Evolutionary conservation across 2,329 filamentous ascomycete species (phyloP), one percentile per base, ranked within the genome.

Genomic region (Fusarium camptoceras): DNA sequence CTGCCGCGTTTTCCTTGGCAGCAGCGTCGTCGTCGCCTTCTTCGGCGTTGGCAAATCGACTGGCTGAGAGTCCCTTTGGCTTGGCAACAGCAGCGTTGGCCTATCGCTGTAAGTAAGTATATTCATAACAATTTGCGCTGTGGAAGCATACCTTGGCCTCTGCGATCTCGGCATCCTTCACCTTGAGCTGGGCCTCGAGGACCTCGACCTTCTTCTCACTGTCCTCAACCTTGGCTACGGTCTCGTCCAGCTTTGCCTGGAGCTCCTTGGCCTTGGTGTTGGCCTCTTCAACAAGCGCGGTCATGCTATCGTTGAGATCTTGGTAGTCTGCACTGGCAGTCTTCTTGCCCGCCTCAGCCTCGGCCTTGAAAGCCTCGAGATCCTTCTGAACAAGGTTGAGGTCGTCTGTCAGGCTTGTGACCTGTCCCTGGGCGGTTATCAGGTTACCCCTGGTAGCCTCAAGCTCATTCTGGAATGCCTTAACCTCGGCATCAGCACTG

Each of bases 301-400:
- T 89, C 81, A 91, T 83, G 64, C 85, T 88, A 54, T 91, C 87
- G 75, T 88, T 86, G 81, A 91, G 86, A 68, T 89, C 87, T 75
- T 86, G 84, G 78, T 88, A 89, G 76, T 89, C 87, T n/a, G 84
- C 82, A 76, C 83, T 82, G 48, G 85, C 82, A n/a, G 83, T 87
- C 84, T 88, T 88, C 55, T 81, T 74, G 76, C 83, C 84, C 14
- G 83, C 83, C 14, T 85, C 84, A 5, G 83, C 82, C 72, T 87
- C 84, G 24, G 83, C 80, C 77, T 82, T 84, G 71, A 84, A 80
- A 10, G 85, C 83, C 66, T 87, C 84, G 1, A 89, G 79, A 54
- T 88, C 86, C 76, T 87, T 86, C 64, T 84, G 79, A 2, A 81
- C 77, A 57, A 86, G 78, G 46, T 82, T 80, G 3, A 88, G 76